Conservation (phyloP, 225 moss, liverwort and hornwort genomes). For the Physcomitrellopsis africana region DNA sequence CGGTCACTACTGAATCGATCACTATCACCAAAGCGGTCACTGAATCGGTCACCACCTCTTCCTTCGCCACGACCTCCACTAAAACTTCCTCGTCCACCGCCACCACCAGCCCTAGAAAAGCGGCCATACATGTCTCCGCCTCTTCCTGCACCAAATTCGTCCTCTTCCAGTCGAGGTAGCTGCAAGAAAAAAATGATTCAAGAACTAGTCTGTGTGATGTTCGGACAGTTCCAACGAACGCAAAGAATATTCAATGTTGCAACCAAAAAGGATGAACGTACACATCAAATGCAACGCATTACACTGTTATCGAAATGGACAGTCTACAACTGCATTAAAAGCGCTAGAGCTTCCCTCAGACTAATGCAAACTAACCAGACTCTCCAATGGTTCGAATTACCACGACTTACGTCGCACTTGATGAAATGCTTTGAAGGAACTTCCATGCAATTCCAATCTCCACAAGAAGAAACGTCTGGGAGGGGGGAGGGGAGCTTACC, state of each 20-base stretch:
- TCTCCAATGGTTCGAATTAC: no score
- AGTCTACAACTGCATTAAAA: no score
- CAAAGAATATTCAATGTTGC: background rate
- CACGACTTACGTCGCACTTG: no score
- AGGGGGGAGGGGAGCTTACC: conserved; percentile 37
- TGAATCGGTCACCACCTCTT: conserved; percentile 43
- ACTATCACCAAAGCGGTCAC: conserved; percentile 15
- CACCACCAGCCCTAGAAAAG: conserved; percentile 54
- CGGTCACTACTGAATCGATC: conserved; percentile 40
- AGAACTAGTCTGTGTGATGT: background rate
- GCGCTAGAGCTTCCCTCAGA: no score
- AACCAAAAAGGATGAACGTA: background rate
- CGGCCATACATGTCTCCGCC: conserved; percentile 77
- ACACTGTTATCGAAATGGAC: no score
- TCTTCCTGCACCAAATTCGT: conserved; percentile 53
- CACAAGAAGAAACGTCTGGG: background rate
- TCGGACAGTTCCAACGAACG: background rate
- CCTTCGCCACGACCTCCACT: conserved; percentile 59
- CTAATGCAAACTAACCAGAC: no score
- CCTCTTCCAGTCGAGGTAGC: conserved; percentile 73
- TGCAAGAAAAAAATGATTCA: conserved; percentile 19
- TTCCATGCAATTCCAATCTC: no score
- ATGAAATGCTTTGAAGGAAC: background rate
- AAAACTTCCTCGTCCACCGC: conserved; percentile 59
- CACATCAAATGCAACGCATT: no score